Base-by-base conservation (phyloP, 441 rosid genomes). In the Populus hybrid region DNA sequence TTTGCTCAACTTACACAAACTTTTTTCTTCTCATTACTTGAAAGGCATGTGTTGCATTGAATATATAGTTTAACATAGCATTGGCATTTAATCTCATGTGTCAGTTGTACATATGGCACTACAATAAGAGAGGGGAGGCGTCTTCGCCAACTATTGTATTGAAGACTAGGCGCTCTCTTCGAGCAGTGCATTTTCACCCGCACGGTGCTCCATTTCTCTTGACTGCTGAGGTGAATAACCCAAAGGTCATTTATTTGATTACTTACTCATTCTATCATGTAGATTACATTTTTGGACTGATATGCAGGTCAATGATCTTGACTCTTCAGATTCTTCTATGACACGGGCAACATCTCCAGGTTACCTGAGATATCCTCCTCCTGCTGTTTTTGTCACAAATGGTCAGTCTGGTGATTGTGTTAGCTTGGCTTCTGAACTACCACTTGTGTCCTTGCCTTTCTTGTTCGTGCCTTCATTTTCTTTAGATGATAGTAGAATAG, bases 131-230 rank as follows among this genome's bases (percentile, higher is more conserved):
- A 78, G 97, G 86, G 67, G 94, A 88, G 79, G 88, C 87, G 59
- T 86, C 97, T 36, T 84, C 93, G 20, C 99, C 97, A 72, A 69
- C 83, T 31, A 85, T 92, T 84, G 90, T 93, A 71, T 83, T 93
- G 82, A 93, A 83, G 85, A 93, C 97, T 7, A 86, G 86, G 78
- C 97, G 96, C 29, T 95, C 99, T 61, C 88, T 95, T 67, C 88
- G 98, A 77, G 99, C 99, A 76, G 98, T 95, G 74, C 97, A 95
- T 85, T 95, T 95, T 83, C 99, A 95, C 78, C 98, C 99, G 10
- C 95, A 88, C 77, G 98, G 87, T 56, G 96, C 96, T 79, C 99
- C 99, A 38, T 89, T 90, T 81, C 96, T 95, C 74, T 86, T 95
- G 86, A 95, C 98, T 24, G 98, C 98, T 64, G 98, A 95, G 98